These are phyloP conservation scores for Picochlorum sp. DNA, from an alignment of 139 green algal species.

Conservation along the genomic window DNA sequence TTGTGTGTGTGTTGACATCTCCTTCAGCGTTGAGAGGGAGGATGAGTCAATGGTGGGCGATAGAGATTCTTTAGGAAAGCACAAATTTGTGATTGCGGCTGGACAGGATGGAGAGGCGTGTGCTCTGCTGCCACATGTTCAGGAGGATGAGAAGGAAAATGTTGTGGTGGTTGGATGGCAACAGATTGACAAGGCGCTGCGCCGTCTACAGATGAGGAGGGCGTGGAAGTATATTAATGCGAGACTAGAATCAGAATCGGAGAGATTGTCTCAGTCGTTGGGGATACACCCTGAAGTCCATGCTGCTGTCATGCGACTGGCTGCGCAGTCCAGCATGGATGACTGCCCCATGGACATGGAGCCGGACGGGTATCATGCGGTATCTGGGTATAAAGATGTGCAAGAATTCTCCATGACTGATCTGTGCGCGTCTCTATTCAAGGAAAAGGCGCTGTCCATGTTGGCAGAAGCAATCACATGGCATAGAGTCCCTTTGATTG, in stretches of 20 bases:
- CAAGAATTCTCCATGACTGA: too few relatives aligned
- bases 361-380: too few relatives aligned
- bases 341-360: too few relatives aligned
- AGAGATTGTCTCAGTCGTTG: not conserved
- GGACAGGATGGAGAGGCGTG: not conserved
- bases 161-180: not conserved
- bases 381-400: too few relatives aligned
- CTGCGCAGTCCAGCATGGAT: too few relatives aligned
- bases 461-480: too few relatives aligned
- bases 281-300: too few relatives aligned
- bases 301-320: too few relatives aligned
- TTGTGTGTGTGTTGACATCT: not conserved
- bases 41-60: not conserved
- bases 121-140: not conserved
- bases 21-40: not conserved
- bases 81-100: not conserved
- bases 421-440: not conserved
- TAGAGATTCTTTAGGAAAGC: not conserved
- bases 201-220: not conserved
- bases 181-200: not conserved
- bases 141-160: not conserved
- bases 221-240: conserved; percentile 1
- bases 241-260: not conserved
- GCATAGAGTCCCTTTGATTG: too few relatives aligned
- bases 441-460: too few relatives aligned